Percentiles rank a stretch among this genome's conserved stretches.
These are phyloP conservation scores for Phytopythium oedochilum DNA, from an alignment of 352 stramenopile genomes.

Conservation along the genomic window DNA sequence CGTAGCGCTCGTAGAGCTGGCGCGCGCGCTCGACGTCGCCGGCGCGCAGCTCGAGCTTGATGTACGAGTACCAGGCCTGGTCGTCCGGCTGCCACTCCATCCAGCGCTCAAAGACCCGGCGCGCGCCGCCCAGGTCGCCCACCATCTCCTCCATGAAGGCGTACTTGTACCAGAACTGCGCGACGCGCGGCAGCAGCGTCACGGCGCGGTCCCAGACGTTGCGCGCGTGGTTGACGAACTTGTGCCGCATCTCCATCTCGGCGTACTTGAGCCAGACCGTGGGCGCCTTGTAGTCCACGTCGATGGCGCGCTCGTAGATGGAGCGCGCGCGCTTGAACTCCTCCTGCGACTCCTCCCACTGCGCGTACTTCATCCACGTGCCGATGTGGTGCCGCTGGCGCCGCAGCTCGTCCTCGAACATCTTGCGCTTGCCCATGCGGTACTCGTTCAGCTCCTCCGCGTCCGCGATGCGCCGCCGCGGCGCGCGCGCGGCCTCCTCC, in stretches of 20 bases:
- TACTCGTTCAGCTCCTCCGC: slow-evolving; percentile 91
- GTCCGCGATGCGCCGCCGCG: slow-evolving; percentile 85
- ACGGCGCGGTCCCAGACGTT: slow-evolving; percentile 96
- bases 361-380: slow-evolving; percentile 98
- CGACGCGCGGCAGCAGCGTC: slow-evolving; percentile 93
- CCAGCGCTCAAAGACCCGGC: slow-evolving; percentile 96
- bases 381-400: slow-evolving; percentile 94
- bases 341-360: slow-evolving; percentile 98
- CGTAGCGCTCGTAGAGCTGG: slow-evolving; percentile 93
- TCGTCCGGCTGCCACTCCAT: slow-evolving; percentile 98
- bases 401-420: slow-evolving; percentile 96
- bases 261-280: slow-evolving; percentile 98
- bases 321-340: slow-evolving; percentile 96
- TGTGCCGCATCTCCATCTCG: slow-evolving; percentile 99
- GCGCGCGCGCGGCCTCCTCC: slow-evolving; percentile 67
- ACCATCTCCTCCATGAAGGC: slow-evolving; percentile 99
- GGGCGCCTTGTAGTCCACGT: slow-evolving; percentile 95
- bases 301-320: slow-evolving; percentile 97
- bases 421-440: slow-evolving; percentile 90
- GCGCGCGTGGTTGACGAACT: slow-evolving; percentile 98
- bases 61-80: slow-evolving; percentile 97
- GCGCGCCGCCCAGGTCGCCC: slow-evolving; percentile 91
- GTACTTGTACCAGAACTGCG: slow-evolving; percentile 99
- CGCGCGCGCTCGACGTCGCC: slow-evolving; percentile 83
- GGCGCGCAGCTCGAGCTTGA: slow-evolving; percentile 96